These are phyloP conservation scores for Grigorovia jiainica DNA, from an alignment of 805 yeast genomes.

Conservation along the genomic window DNA sequence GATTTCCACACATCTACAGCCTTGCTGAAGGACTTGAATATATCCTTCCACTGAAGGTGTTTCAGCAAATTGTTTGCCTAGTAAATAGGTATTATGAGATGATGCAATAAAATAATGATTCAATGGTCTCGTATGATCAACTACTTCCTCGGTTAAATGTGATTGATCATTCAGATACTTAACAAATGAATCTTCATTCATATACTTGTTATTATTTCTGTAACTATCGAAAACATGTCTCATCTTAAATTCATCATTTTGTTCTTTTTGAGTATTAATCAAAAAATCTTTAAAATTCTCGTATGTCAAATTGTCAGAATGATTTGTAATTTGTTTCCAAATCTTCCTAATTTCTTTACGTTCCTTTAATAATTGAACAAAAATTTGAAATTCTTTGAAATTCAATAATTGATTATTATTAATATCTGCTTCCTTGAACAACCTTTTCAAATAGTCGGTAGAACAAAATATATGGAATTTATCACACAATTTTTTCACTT, in stretches of 20 bases:
- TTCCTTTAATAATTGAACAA: conserved; percentile 57
- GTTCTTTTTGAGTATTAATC: conserved; percentile 7
- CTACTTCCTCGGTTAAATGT: conserved; percentile 14
- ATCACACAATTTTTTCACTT: conserved; percentile 54
- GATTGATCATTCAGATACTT: conserved; percentile 28
- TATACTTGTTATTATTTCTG: conserved; percentile 11
- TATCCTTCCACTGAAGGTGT: conserved; percentile 86
- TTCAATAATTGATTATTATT: conserved; percentile 43
- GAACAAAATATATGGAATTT: conserved; percentile 68
- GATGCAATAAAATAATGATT: conserved; percentile 86
- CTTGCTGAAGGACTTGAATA: conserved; percentile 75
- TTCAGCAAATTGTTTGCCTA: conserved; percentile 84
- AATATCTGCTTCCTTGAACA: conserved; percentile 48
- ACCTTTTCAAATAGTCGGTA: conserved; percentile 29
- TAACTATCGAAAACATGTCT: conserved; percentile 33
- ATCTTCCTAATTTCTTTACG: conserved; percentile 52
- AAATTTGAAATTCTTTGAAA: conserved; percentile 65
- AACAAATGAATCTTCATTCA: conserved; percentile 17
- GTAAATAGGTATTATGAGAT: conserved; percentile 86
- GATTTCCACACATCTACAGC: conserved; percentile 90
- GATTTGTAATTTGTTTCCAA: conserved; percentile 33
- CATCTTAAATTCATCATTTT: neutral
- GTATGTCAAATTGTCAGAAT: conserved; percentile 18
- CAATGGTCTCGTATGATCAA: conserved; percentile 52
- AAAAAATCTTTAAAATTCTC: conserved; percentile 38